A percentile compares a stretch with the other conserved stretches of the same genome.
These are phyloP conservation scores for Xanthoconium separans DNA, from an alignment of 1,284 basidiomycete species.

Conservation along the genomic window DNA sequence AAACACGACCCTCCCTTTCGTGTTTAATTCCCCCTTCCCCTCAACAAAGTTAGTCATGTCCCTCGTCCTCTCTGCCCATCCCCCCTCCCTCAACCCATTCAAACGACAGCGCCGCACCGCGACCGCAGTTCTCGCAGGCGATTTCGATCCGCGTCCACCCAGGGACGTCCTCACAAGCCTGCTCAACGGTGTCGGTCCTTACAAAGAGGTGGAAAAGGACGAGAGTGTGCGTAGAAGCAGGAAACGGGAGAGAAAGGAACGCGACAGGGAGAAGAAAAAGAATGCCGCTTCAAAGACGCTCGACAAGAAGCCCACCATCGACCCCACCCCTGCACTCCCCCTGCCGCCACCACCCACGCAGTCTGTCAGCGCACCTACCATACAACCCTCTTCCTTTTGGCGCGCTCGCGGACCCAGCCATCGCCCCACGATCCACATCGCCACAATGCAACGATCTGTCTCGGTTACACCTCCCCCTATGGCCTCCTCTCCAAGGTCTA, in stretches of 20 bases:
- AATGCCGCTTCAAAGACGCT: constrained; percentile 12
- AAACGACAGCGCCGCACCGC: constrained; percentile 67
- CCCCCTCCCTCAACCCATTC: constrained; percentile 29
- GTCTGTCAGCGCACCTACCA: constrained; percentile 20
- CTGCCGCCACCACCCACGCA: constrained; percentile 26
- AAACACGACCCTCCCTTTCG: constrained; percentile 33
- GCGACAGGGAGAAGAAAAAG: constrained; percentile 42
- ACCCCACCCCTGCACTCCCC: constrained; percentile 22
- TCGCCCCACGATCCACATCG: constrained; percentile 66
- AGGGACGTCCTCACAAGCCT: constrained; percentile 76
- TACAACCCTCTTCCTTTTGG: constrained; percentile 54
- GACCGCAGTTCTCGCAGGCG: constrained; percentile 69
- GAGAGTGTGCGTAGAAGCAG: constrained; percentile 49
- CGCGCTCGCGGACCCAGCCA: constrained; percentile 59
- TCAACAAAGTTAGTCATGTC: constrained; percentile 18
- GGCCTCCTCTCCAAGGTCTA: constrained; percentile 62
- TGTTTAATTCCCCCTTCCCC: constrained; percentile 18
- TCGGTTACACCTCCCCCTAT: constrained; percentile 75
- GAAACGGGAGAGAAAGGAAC: constrained; percentile 52
- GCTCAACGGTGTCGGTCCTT: constrained; percentile 68
- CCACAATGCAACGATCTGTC: constrained; percentile 60
- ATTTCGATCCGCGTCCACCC: constrained; percentile 61
- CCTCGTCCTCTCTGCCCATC: constrained; percentile 37
- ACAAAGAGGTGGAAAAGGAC: constrained; percentile 59
- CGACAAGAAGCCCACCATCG: constrained; percentile 27